Percentiles rank a stretch among this genome's conserved stretches.
Conservation (phyloP, 345 rosid genomes). For the Populus deltoides region DNA sequence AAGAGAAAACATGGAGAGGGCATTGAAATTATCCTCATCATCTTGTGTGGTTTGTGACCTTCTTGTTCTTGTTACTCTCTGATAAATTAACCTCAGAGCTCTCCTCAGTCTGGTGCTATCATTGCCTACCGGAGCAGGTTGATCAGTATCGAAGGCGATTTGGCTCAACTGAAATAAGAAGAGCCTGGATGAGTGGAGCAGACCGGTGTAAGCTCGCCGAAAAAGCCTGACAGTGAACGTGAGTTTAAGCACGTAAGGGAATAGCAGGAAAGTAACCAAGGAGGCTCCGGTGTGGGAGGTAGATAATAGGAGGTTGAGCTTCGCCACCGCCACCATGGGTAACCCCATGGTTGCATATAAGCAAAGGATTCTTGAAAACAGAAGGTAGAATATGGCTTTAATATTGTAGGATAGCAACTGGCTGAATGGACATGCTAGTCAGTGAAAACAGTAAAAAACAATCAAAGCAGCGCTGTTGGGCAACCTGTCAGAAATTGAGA, state of each 20-base stretch:
- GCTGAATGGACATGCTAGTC: neutral
- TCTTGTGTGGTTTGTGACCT: constrained; percentile 7
- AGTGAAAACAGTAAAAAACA: neutral
- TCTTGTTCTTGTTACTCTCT: constrained; percentile 18
- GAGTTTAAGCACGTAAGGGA: constrained; percentile 28
- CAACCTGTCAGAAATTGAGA: neutral
- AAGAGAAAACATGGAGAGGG: constrained; percentile 35
- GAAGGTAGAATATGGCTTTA: neutral
- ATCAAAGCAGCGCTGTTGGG: neutral
- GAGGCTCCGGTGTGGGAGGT: constrained; percentile 9
- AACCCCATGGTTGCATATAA: constrained; percentile 13
- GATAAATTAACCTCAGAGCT: constrained; percentile 26
- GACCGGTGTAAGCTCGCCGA: constrained; percentile 8
- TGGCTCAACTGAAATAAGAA: constrained; percentile 33
- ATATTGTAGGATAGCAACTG: neutral
- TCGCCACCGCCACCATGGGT: constrained; percentile 22
- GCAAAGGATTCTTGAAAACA: neutral
- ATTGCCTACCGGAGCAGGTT: neutral
- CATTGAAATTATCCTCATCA: constrained; percentile 32
- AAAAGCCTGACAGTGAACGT: constrained; percentile 13
- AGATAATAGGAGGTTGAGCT: constrained; percentile 22
- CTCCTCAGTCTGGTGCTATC: constrained; percentile 19
- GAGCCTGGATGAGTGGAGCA: constrained; percentile 27
- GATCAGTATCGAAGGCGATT: constrained; percentile 19
- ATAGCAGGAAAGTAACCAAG: constrained; percentile 13